phyloP scores from a whole-genome alignment of 2,329 filamentous ascomycete species.

The Diaporthe destruens region DNA sequence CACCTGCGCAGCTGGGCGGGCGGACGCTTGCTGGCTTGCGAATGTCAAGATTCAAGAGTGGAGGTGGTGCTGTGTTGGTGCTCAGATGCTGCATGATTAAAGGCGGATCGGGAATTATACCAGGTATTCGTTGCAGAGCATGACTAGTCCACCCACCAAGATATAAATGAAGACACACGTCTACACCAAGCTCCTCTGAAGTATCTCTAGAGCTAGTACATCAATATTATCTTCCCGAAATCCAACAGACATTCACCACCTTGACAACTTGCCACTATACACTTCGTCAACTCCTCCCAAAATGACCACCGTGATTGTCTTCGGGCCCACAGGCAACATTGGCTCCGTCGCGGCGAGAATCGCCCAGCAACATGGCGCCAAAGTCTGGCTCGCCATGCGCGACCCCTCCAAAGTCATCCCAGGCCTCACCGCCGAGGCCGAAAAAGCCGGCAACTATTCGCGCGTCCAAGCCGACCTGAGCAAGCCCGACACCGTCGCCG shows the following conservation, averaged over 20 bases:
- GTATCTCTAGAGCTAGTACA: not conserved
- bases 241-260: conserved; percentile 11
- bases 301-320: conserved; percentile 54
- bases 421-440: conserved; percentile 32
- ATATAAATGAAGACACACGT: conserved; percentile 2
- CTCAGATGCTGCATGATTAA: no score
- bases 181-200: conserved; percentile 14
- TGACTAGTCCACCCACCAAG: not conserved
- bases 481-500: conserved; percentile 54
- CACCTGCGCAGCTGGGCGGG: not conserved
- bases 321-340: conserved; percentile 63
- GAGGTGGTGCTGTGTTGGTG: no score
- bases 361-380: conserved; percentile 55
- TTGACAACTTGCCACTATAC: not conserved
- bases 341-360: conserved; percentile 55
- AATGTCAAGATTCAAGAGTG: not conserved
- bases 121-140: not conserved
- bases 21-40: conserved; percentile 6
- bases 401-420: conserved; percentile 56
- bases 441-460: conserved; percentile 37
- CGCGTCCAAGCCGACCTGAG: conserved; percentile 56
- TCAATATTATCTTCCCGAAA: not conserved
- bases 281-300: conserved; percentile 18
- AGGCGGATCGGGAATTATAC: no score
- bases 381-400: conserved; percentile 46